Conservation (phyloP, 225 moss, liverwort and hornwort species). For the Polytrichum formosum region DNA sequence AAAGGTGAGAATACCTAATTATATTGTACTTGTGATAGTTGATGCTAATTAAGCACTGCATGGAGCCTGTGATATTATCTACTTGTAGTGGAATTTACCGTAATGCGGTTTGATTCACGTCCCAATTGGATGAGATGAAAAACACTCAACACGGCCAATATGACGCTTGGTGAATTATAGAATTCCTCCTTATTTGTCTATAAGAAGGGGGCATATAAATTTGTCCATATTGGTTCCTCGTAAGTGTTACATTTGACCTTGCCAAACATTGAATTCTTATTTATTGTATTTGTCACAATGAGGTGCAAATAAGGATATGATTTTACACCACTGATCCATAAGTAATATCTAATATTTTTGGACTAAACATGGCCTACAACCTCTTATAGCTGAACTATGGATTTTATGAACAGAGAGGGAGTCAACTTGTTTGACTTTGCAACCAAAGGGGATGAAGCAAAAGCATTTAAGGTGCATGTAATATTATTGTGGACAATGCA, state of each 20-base stretch:
- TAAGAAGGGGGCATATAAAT: background rate
- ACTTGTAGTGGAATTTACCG: too few relatives aligned
- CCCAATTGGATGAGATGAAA: background rate
- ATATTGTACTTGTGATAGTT: too few relatives aligned
- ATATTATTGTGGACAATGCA: background rate
- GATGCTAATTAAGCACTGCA: too few relatives aligned
- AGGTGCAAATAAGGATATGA: too few relatives aligned
- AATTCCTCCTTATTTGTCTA: background rate
- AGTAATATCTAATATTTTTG: background rate
- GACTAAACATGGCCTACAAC: background rate
- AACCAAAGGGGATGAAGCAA: background rate
- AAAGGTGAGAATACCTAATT: background rate
- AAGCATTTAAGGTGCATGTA: background rate
- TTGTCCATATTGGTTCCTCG: background rate
- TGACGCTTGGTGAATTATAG: background rate
- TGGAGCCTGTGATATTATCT: too few relatives aligned
- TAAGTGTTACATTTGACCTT: background rate
- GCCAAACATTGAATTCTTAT: background rate
- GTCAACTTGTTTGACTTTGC: background rate
- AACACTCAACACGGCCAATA: background rate
- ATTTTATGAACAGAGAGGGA: background rate
- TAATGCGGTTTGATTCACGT: background rate
- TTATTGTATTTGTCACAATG: background rate
- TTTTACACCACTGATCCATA: background rate
- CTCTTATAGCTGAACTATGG: background rate